phyloP scores from a whole-genome alignment of 192 early-diverging fungal genomes.

The Mortierella alpina region DNA sequence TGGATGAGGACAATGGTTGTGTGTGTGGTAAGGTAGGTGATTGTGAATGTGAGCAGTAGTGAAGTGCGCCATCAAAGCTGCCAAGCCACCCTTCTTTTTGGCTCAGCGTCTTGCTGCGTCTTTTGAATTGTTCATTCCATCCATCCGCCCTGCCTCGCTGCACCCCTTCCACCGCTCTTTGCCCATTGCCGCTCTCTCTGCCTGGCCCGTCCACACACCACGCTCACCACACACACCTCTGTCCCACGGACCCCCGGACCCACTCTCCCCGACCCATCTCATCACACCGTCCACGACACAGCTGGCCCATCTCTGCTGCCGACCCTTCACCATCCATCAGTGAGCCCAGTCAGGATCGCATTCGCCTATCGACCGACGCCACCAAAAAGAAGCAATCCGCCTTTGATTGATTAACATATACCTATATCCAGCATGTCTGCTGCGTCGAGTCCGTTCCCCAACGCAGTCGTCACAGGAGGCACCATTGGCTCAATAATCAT shows the following conservation, averaged over 20 bases:
- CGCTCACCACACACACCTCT: neutral
- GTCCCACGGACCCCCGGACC: neutral
- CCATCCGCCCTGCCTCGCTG: too few species aligned
- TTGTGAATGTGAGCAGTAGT: neutral
- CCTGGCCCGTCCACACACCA: neutral
- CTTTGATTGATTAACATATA: too few species aligned
- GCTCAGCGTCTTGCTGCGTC: neutral
- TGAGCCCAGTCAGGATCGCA: too few species aligned
- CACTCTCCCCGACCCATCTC: neutral
- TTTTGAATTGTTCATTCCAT: neutral
- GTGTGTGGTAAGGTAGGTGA: too few species aligned
- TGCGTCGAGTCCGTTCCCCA: slow-evolving; percentile 48
- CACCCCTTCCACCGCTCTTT: too few species aligned
- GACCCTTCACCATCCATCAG: too few species aligned
- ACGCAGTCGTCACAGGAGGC: slow-evolving; percentile 40
- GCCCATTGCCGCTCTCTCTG: too few species aligned
- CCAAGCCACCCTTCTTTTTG: neutral
- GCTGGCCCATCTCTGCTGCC: too few species aligned
- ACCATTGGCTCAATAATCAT: slow-evolving; percentile 42
- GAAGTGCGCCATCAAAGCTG: neutral
- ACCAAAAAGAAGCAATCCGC: neutral
- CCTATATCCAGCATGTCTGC: slow-evolving; percentile 23
- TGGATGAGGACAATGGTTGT: neutral
- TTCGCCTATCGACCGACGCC: neutral
- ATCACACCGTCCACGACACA: neutral